These are phyloP conservation scores for Calophaca sinica DNA, from an alignment of 306 rosid genomes.

Conservation along the genomic window DNA sequence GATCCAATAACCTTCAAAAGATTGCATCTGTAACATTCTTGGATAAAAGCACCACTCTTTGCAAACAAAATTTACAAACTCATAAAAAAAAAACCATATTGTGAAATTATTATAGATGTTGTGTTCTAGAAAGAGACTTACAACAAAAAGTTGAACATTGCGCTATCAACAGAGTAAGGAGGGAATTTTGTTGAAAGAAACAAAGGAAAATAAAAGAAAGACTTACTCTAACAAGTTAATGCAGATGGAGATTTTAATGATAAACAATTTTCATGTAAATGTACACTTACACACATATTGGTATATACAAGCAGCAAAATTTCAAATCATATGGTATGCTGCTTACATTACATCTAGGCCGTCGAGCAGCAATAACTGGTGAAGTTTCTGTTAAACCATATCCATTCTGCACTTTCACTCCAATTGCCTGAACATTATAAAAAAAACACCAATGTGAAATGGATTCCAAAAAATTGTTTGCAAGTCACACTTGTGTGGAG, in stretches of 20 bases:
- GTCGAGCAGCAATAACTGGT: conserved; percentile 85
- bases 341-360: conserved; percentile 79
- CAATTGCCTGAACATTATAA: conserved; percentile 74
- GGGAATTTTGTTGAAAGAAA: not conserved
- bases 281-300: not conserved
- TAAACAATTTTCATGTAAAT: conserved; percentile 21
- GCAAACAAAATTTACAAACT: conserved; percentile 35
- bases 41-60: conserved; percentile 52
- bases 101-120: conserved; percentile 14
- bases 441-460: conserved; percentile 16
- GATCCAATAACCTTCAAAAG: conserved; percentile 95
- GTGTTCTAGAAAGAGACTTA: conserved; percentile 8
- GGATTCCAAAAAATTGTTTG: not conserved
- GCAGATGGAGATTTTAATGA: conserved; percentile 16
- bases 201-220: not conserved
- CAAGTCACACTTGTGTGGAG: conserved; percentile 5
- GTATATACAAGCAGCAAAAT: conserved; percentile 6
- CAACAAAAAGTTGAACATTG: conserved; percentile 13
- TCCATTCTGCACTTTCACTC: conserved; percentile 87
- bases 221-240: conserved; percentile 8
- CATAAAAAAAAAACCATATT: conserved; percentile 13
- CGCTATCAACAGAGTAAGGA: conserved; percentile 14
- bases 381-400: conserved; percentile 95
- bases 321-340: conserved; percentile 24
- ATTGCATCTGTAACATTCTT: conserved; percentile 54